Evolutionary conservation across 2,329 filamentous ascomycete genomes (phyloP).

Genomic region (Aspergillus novoparasiticus): DNA sequence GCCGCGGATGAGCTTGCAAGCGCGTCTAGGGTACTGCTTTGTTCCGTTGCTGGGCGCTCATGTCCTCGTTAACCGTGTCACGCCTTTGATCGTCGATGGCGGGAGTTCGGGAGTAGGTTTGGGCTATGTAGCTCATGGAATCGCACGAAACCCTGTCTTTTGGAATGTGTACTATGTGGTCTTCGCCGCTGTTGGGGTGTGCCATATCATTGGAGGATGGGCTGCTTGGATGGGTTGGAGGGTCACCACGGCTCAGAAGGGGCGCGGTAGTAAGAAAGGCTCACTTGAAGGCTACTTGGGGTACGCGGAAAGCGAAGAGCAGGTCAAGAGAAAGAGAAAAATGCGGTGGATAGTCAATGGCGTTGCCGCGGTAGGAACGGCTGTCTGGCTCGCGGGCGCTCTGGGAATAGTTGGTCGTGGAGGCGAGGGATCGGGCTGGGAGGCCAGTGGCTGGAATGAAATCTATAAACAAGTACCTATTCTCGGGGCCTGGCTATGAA

Average conservation of each 20-base stretch:
- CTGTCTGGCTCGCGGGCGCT: conserved; percentile 79
- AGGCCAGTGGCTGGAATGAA: conserved; percentile 77
- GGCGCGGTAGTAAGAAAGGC: conserved; percentile 29
- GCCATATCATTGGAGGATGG: conserved; percentile 81
- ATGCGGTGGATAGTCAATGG: conserved; percentile 74
- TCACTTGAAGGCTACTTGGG: conserved; percentile 36
- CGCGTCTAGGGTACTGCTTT: conserved; percentile 72
- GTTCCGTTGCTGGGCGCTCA: conserved; percentile 69
- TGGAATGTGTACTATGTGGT: conserved; percentile 71
- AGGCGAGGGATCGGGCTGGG: conserved; percentile 73
- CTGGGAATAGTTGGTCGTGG: conserved; percentile 75
- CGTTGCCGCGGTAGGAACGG: conserved; percentile 58
- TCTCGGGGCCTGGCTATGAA: conserved; percentile 54
- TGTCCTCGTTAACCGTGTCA: conserved; percentile 71
- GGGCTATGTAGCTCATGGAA: conserved; percentile 81
- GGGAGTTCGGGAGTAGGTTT: conserved; percentile 85
- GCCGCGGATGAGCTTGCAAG: conserved; percentile 72
- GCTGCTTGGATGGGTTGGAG: conserved; percentile 74
- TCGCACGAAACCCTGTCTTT: conserved; percentile 68
- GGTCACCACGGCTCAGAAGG: conserved; percentile 39
- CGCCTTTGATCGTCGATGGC: conserved; percentile 77
- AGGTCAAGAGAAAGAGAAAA: conserved; percentile 58
- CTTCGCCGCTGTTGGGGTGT: conserved; percentile 68
- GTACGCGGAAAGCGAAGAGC: conserved; percentile 54
- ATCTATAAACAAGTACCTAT: conserved; percentile 66